Percentiles rank a stretch among this genome's conserved stretches.
Conservation (phyloP, 148 eudicot genomes). For the Vaccinium myrtillus region DNA sequence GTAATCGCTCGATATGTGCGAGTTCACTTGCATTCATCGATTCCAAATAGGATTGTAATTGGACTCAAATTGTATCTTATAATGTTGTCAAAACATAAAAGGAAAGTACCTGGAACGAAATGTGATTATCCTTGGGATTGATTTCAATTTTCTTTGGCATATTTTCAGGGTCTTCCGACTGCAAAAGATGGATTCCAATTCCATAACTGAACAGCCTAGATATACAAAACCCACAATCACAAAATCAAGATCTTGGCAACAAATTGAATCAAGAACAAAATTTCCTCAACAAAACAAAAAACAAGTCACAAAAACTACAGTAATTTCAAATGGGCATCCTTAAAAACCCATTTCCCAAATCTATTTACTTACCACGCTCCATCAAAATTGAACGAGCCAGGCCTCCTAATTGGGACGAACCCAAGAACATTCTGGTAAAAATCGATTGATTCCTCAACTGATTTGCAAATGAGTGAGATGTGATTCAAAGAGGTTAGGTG, state of each 20-base stretch:
- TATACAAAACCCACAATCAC: not conserved
- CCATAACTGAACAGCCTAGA: slow-evolving; percentile 72
- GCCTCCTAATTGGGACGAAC: slow-evolving; percentile 69
- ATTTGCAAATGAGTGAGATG: slow-evolving; percentile 70
- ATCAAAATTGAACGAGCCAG: slow-evolving; percentile 76
- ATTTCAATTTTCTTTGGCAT: slow-evolving; percentile 65
- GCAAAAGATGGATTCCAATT: slow-evolving; percentile 84
- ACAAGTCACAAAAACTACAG: not conserved
- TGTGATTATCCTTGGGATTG: slow-evolving; percentile 87
- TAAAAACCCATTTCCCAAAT: not conserved
- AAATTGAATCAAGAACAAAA: not conserved
- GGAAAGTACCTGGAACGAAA: slow-evolving; percentile 77
- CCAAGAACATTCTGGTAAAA: slow-evolving; percentile 82
- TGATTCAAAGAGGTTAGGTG: slow-evolving; percentile 73
- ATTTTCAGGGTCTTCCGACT: slow-evolving; percentile 62
- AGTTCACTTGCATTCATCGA: too few species aligned
- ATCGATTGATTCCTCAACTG: slow-evolving; percentile 70
- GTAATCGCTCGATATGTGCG: too few species aligned
- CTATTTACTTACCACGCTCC: slow-evolving; percentile 74
- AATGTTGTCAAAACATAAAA: not conserved
- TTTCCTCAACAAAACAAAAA: not conserved
- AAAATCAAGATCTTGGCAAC: not conserved
- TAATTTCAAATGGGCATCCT: not conserved
- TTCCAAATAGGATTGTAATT: too few species aligned
- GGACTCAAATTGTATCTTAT: not conserved